Evolutionary conservation across 148 eudicot species (phyloP), one percentile per base, ranked within the genome.

Genomic region (Silene uniflora): DNA sequence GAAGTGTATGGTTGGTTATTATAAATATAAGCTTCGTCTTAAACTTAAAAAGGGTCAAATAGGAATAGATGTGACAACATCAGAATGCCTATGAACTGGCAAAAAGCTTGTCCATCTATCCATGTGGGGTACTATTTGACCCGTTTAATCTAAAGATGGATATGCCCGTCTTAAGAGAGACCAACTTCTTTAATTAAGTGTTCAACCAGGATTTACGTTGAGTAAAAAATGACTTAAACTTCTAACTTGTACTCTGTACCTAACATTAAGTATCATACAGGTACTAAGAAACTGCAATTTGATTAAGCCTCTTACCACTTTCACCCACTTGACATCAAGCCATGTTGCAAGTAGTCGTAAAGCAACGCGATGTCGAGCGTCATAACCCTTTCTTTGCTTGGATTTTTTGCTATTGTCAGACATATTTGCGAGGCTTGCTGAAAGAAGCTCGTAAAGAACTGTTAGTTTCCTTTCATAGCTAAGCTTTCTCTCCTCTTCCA

Each of bases 341-440:
- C 99, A 95, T 23, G 92, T 84, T 61, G 97, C 87, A 73, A 95
- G 88, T 79, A 95, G 83, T 77, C 97, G 85, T 81, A 95, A 73
- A 64, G 99, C 94, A 66, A 87, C 92, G 46, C 99, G 97, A 68
- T 92, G 87, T 71, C 99, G 86, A 49, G 99, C 96, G 84, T 95
- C 97, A 82, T 95, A 95, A 42, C 97, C 99, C 75, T 81, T 90
- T 71, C 87, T 78, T 72, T 80, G 78, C 78, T 80, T 79, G 17
- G 85, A 65, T 10, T 81, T 85, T 76, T 89, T 92, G 17, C 71
- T 71, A 62, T 81, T 85, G 56, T 87, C 92, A n/a, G 92, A 88
- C 70, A 82, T 70, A 77, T 82, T 73, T n/a, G 99, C 92, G 44
- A 95, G 88, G 85, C 99, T 92, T 76, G 94, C 99, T 59, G 94